Evolutionary conservation across 176 grass and related monocot species (phyloP).

Genomic region (Pontederia paniculata): DNA sequence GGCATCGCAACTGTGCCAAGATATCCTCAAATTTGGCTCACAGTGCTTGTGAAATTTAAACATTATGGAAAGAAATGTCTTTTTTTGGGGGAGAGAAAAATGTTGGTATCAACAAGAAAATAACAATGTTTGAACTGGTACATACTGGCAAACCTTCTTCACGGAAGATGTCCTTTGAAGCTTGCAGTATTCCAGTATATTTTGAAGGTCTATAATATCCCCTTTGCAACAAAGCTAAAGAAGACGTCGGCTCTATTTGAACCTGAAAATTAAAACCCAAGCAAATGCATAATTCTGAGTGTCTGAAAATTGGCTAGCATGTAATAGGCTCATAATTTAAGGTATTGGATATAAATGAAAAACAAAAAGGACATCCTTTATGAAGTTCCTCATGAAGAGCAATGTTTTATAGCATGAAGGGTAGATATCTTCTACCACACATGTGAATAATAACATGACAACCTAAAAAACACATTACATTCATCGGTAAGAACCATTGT

Average conservation of each 20-base stretch:
- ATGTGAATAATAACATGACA: no score
- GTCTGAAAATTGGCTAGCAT: not conserved
- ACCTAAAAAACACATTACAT: no score
- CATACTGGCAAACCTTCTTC: constrained; percentile 98
- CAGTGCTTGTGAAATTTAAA: no score
- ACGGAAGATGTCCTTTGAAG: constrained; percentile 79
- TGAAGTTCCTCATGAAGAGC: no score
- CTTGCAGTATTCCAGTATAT: constrained; percentile 82
- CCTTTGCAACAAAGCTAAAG: constrained; percentile 48
- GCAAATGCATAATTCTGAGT: not conserved
- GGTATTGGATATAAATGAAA: no score
- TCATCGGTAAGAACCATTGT: no score
- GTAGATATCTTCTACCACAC: no score
- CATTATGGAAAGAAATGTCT: no score
- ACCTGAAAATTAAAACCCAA: constrained; percentile 42
- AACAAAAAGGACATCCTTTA: no score
- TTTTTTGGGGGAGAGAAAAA: not conserved
- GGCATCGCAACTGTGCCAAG: no score
- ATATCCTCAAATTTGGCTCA: no score
- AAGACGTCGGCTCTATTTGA: constrained; percentile 75
- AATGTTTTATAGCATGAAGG: no score
- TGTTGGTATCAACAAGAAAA: not conserved
- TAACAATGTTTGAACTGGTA: constrained; percentile 14
- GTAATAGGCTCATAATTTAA: not conserved
- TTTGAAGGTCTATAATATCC: constrained; percentile 59